Conservation (phyloP, 139 green algal genomes). For the Volvox africanus region DNA sequence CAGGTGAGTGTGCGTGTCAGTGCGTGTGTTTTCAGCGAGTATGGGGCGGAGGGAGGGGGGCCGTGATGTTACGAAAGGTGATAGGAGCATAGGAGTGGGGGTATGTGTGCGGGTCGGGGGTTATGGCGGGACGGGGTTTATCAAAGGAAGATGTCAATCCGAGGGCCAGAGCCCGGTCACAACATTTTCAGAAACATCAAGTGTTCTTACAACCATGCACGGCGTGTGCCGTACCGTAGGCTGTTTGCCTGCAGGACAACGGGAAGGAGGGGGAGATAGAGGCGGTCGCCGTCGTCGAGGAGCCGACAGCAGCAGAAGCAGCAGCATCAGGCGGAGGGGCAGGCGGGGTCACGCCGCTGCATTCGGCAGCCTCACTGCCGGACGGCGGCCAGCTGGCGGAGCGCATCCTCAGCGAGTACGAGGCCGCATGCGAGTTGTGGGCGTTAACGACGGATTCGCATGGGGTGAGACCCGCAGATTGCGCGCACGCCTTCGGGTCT, state of each 20-base stretch:
- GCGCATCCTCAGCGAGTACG: constrained; percentile 44
- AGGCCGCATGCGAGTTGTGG: constrained; percentile 35
- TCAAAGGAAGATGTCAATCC: too few relatives aligned
- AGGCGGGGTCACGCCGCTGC: constrained; percentile 28
- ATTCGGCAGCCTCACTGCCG: constrained; percentile 24
- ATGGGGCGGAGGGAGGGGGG: background rate
- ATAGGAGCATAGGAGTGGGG: background rate
- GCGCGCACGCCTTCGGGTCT: constrained; percentile 1
- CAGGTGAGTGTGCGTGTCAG: constrained; percentile 26
- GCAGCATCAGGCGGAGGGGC: background rate
- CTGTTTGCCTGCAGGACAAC: too few relatives aligned
- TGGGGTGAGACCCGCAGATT: constrained; percentile 14
- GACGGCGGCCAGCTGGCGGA: constrained; percentile 34
- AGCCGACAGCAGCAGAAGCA: too few relatives aligned
- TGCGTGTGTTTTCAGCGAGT: background rate
- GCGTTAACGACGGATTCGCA: background rate
- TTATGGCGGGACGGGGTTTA: background rate
- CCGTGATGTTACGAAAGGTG: background rate
- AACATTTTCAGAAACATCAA: too few relatives aligned
- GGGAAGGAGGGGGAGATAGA: too few relatives aligned
- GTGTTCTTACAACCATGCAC: too few relatives aligned
- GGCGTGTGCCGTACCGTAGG: too few relatives aligned
- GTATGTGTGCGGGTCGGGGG: background rate
- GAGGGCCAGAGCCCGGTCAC: too few relatives aligned
- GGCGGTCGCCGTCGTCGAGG: too few relatives aligned